Evolutionary conservation across 2,329 filamentous ascomycete species (phyloP).

Genomic region (Pyrenochaeta sp.): DNA sequence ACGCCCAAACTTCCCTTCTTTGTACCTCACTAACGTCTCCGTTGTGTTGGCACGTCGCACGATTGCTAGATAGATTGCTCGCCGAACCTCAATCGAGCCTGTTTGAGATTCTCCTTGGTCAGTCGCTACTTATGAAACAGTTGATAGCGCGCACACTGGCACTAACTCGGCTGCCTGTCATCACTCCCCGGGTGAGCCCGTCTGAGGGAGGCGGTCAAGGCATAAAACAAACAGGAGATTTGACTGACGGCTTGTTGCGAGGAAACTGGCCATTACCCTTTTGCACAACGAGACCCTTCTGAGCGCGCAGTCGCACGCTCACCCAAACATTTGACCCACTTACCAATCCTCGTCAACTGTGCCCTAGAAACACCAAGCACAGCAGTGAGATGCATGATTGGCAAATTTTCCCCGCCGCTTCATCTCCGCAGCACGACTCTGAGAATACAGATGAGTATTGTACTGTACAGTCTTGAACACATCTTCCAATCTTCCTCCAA

Average conservation of each 20-base stretch:
- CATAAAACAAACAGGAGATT: too few relatives aligned
- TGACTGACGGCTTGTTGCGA: too few relatives aligned
- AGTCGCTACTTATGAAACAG: not conserved
- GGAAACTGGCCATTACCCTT: too few relatives aligned
- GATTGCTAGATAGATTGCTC: not conserved
- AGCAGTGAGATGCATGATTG: not conserved
- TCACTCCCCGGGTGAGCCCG: too few relatives aligned
- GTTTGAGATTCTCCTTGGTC: not conserved
- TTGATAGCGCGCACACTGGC: too few relatives aligned
- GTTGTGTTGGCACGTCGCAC: not conserved
- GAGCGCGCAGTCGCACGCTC: too few relatives aligned
- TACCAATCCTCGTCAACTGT: too few relatives aligned
- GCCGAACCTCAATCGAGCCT: not conserved
- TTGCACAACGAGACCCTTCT: too few relatives aligned
- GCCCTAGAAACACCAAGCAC: not conserved
- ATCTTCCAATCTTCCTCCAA: constrained; percentile 2
- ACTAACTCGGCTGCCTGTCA: too few relatives aligned
- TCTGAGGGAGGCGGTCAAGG: too few relatives aligned
- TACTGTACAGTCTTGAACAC: not conserved
- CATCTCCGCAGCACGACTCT: not conserved
- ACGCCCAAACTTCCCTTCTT: not conserved
- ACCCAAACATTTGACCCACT: too few relatives aligned
- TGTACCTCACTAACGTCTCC: not conserved
- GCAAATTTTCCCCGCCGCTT: not conserved
- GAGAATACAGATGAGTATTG: not conserved